Evolutionary conservation across 495 filamentous ascomycete genomes (phyloP).

Genomic region (Neurospora terricola): DNA sequence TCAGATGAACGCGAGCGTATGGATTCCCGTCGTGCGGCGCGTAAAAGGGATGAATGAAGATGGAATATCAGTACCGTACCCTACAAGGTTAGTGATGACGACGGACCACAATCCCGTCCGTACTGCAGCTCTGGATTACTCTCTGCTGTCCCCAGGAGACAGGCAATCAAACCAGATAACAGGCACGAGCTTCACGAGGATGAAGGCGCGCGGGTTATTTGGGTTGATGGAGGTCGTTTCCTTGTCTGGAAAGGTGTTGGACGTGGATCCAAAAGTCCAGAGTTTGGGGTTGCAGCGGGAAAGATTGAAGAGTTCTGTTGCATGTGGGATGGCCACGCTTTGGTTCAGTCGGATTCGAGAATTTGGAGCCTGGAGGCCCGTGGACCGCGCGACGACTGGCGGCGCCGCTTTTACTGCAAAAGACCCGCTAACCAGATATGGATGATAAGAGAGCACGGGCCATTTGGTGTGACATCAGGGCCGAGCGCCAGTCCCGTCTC

Average conservation of each 20-base stretch:
- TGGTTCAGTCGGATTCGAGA: background rate
- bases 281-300: background rate
- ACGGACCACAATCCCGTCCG: background rate
- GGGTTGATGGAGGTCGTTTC: background rate
- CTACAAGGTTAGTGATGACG: background rate
- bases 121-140: background rate
- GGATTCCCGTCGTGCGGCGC: background rate
- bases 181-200: background rate
- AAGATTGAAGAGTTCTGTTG: background rate
- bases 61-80: background rate
- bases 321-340: background rate
- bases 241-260: background rate
- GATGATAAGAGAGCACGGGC: slow-evolving; percentile 1
- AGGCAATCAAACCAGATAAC: background rate
- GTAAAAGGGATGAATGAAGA: background rate
- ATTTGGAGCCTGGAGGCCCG: background rate
- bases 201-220: background rate
- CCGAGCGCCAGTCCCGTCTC: too few relatives aligned
- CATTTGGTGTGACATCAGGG: slow-evolving; percentile 11
- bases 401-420: background rate
- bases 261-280: background rate
- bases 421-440: background rate
- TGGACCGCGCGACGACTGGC: background rate
- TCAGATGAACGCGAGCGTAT: background rate
- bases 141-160: background rate